Evolutionary conservation across 2,329 filamentous ascomycete species (phyloP).

Genomic region (Paraconiothyrium sp.): DNA sequence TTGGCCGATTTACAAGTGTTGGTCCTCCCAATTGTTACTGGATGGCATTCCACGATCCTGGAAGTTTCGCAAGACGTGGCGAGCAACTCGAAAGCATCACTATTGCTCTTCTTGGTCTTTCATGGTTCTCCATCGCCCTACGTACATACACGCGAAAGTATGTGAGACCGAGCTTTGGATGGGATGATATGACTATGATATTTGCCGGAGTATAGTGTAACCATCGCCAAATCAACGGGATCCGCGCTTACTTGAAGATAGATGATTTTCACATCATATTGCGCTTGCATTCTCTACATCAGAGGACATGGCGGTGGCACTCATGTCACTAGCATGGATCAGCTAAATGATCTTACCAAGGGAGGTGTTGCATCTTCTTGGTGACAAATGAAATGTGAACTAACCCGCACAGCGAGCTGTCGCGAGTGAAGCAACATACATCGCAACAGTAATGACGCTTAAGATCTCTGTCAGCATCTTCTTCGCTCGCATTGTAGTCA

Average conservation of each 20-base stretch:
- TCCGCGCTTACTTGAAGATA: slow-evolving; percentile 16
- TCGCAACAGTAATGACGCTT: slow-evolving; percentile 52
- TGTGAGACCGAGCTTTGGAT: slow-evolving; percentile 53
- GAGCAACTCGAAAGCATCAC: slow-evolving; percentile 36
- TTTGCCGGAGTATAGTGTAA: slow-evolving; percentile 51
- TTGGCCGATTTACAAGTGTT: not conserved
- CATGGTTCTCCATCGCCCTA: slow-evolving; percentile 52
- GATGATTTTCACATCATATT: slow-evolving; percentile 48
- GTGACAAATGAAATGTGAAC: not conserved
- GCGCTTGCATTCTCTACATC: slow-evolving; percentile 38
- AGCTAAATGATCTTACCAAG: slow-evolving; percentile 41
- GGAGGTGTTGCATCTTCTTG: slow-evolving; percentile 21
- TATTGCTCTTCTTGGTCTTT: slow-evolving; percentile 47
- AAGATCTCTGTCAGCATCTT: slow-evolving; percentile 59
- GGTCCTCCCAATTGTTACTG: not conserved
- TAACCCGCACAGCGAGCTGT: slow-evolving; percentile 43
- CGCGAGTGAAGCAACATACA: slow-evolving; percentile 50
- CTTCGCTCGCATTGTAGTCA: slow-evolving; percentile 56
- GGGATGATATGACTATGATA: slow-evolving; percentile 56
- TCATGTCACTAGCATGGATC: slow-evolving; percentile 34
- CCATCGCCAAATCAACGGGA: not conserved
- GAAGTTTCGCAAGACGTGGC: slow-evolving; percentile 30
- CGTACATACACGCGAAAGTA: slow-evolving; percentile 52
- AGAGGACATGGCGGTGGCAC: slow-evolving; percentile 45
- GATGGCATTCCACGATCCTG: slow-evolving; percentile 34